Evolutionary conservation across 2,329 filamentous ascomycete species (phyloP), one percentile per base, ranked within the genome.

Genomic region (Gnomoniopsis smithogilvyi): DNA sequence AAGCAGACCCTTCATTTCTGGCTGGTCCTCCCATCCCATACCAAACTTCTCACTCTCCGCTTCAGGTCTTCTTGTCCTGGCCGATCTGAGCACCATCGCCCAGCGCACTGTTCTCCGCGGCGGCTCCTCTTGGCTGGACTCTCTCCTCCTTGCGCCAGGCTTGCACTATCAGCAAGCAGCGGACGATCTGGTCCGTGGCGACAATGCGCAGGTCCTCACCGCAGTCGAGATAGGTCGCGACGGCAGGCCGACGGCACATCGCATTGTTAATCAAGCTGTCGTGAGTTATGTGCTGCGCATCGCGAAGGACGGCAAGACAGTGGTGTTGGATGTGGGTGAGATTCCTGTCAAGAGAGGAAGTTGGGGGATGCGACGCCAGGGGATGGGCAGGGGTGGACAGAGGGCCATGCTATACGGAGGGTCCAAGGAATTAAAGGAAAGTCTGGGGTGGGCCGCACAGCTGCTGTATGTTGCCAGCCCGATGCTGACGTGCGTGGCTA

Each of bases 131-230:
- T 82, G 80, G 74, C 71, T 84, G 0, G 85, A 87, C 67, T 73
- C 73, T 8, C 73, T 88, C 12, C 73, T 87, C 14, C 74, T 88
- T 2, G 83, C 81, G 2, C 85, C 85, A 0, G 85, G 85, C 0
- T 67, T 87, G 53, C 85, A 88, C 69, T 81, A 80, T 63, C 83
- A 87, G 64, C 82, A 87, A 64, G 76, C 78, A 3, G 83, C 82
- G 11, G 75, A 82, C 14, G 74, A 77, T 0, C 70, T 87, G 17
- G 75, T 75, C 60, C 70, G 74, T 2, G 76, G 79, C 57, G 72
- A 70, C 38, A 74, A 74, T 21, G 71, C 72, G 15, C 73, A 72
- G 3, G 74, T 68, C 74, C 6, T 77, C 74, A 71, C 76, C 68
- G 59, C 77, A 67, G 59, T 73, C 48, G 74, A 76, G 64, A 63